These are phyloP conservation scores for Verticillium dahliae DNA, from an alignment of 2,329 filamentous ascomycete genomes.

Conservation along the genomic window DNA sequence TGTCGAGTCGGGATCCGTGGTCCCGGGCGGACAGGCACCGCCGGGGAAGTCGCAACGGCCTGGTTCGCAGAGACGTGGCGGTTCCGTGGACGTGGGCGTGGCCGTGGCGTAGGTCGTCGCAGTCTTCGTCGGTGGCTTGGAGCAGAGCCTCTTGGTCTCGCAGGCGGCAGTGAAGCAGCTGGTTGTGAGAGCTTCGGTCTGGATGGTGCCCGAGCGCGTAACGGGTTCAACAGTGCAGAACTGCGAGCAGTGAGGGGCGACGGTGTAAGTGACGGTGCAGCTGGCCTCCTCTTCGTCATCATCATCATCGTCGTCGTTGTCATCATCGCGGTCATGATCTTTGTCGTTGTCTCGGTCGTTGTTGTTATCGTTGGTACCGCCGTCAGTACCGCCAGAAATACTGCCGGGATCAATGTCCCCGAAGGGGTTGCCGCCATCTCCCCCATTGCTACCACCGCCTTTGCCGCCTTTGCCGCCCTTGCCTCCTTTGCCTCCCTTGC, in stretches of 20 bases:
- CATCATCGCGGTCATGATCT: not conserved
- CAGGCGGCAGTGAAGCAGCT: slow-evolving; percentile 8
- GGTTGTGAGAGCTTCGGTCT: slow-evolving; percentile 1
- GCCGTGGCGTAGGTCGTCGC: slow-evolving; percentile 6
- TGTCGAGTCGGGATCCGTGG: not conserved
- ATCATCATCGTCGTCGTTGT: slow-evolving; percentile 1
- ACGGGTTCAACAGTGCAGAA: slow-evolving; percentile 6
- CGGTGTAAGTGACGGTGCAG: slow-evolving; percentile 5
- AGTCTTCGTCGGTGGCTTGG: slow-evolving; percentile 4
- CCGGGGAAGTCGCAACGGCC: not conserved
- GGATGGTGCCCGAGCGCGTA: not conserved
- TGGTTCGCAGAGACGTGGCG: slow-evolving; percentile 2
- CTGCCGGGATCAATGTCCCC: not conserved
- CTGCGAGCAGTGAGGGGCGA: slow-evolving; percentile 11
- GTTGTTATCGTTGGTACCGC: not conserved
- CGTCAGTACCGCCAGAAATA: not conserved
- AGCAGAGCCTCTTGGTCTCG: slow-evolving; percentile 6
- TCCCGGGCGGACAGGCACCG: slow-evolving; percentile 1
- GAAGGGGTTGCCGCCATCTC: not conserved
- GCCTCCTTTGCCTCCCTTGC: not conserved
- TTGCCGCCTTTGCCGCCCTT: not conserved
- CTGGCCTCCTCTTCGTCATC: slow-evolving; percentile 2
- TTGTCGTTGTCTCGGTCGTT: not conserved
- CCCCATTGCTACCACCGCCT: not conserved
- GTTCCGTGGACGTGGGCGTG: slow-evolving; percentile 1